phyloP scores from a whole-genome alignment of 345 rosid species.

The Citrus trifoliata region DNA sequence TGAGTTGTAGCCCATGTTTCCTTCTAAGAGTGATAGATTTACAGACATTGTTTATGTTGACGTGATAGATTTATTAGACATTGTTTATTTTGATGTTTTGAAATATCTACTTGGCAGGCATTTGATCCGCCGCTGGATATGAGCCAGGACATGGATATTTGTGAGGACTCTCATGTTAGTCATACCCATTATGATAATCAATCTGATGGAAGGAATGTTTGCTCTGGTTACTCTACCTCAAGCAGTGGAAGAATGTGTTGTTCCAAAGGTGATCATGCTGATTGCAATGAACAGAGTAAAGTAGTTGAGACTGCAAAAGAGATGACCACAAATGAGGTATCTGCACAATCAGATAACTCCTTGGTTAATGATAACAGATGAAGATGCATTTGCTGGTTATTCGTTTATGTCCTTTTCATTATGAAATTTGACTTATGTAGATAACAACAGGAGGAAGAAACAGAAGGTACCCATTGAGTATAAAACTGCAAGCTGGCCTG shows the following conservation, averaged over 20 bases:
- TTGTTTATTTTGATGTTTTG: constrained; percentile 2
- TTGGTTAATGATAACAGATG: constrained; percentile 6
- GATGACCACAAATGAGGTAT: constrained; percentile 34
- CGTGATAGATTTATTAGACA: background rate
- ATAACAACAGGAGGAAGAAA: constrained; percentile 58
- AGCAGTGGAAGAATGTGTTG: constrained; percentile 38
- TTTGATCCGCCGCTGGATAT: constrained; percentile 97
- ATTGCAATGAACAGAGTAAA: constrained; percentile 24
- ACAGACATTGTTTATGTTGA: background rate
- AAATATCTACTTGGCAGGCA: constrained; percentile 52
- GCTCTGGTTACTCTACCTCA: constrained; percentile 38
- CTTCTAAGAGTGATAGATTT: background rate
- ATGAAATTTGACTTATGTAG: constrained; percentile 48
- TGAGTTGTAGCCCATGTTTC: constrained; percentile 25
- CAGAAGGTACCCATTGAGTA: constrained; percentile 32
- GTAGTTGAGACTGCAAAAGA: constrained; percentile 20
- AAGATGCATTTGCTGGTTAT: constrained; percentile 13
- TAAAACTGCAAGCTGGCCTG: constrained; percentile 18
- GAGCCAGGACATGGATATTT: constrained; percentile 65
- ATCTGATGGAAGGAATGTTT: constrained; percentile 42
- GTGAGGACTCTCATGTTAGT: constrained; percentile 41
- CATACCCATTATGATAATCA: constrained; percentile 39
- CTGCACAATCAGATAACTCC: constrained; percentile 4
- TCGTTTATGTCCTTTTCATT: constrained; percentile 28
- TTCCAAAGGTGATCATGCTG: constrained; percentile 24